Percentiles rank a stretch among this genome's conserved stretches.
phyloP scores from a whole-genome alignment of 495 filamentous ascomycete species.

The Aspergillus nanangensis region DNA sequence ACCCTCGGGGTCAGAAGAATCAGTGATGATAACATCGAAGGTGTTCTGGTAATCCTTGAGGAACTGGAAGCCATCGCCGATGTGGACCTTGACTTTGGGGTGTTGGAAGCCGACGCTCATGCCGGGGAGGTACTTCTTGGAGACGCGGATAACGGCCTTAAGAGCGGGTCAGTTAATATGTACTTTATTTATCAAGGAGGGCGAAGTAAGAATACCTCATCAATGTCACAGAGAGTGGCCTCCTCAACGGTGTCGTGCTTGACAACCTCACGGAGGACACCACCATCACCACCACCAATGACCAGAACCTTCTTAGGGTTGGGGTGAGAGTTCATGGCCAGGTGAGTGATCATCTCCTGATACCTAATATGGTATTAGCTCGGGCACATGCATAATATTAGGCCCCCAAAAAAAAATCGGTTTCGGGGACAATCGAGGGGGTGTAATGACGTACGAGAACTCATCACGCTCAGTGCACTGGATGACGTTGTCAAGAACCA shows the following conservation, averaged over 20 bases:
- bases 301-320: conserved; percentile 97
- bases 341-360: conserved; percentile 99
- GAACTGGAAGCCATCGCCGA: conserved; percentile 98
- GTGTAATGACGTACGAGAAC: conserved; percentile 64
- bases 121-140: conserved; percentile 94
- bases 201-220: conserved; percentile 62
- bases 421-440: not conserved
- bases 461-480: conserved; percentile 98
- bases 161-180: not conserved
- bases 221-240: conserved; percentile 96
- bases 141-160: conserved; percentile 93
- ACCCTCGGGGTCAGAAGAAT: conserved; percentile 95
- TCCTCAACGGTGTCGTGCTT: conserved; percentile 94
- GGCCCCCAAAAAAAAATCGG: not conserved
- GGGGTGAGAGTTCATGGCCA: conserved; percentile 98
- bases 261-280: conserved; percentile 94
- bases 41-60: conserved; percentile 86
- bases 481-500: conserved; percentile 99
- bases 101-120: conserved; percentile 93
- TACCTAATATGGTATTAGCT: no score
- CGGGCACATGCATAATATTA: conserved; percentile 62
- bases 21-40: conserved; percentile 99
- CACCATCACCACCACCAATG: conserved; percentile 95
- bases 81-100: conserved; percentile 83
- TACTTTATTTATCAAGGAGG: no score